A percentile compares a stretch with the other conserved stretches of the same genome.
Conservation (phyloP, 805 yeast genomes). For the Barnettozyma sucrosica region DNA sequence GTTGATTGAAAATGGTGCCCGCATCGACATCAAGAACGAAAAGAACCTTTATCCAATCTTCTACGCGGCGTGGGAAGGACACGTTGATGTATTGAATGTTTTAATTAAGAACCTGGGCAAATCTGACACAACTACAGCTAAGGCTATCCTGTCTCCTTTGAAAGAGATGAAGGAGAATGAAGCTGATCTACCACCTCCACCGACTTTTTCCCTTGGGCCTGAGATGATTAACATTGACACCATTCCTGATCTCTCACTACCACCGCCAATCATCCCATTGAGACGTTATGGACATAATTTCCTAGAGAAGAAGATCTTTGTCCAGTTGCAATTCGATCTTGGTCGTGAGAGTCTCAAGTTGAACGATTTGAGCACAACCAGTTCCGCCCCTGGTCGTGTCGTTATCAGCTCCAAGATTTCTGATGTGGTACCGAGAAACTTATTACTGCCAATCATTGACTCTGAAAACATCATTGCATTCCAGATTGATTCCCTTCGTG, state of each 20-base stretch:
- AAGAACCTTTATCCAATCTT: constrained; percentile 76
- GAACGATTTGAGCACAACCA: constrained; percentile 31
- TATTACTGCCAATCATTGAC: constrained; percentile 61
- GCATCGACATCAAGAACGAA: constrained; percentile 63
- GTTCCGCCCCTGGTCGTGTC: constrained; percentile 68
- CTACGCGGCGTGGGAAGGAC: constrained; percentile 94
- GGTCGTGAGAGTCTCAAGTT: constrained; percentile 40
- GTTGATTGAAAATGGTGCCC: constrained; percentile 69
- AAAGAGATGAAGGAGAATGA: constrained; percentile 13
- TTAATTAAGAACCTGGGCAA: constrained; percentile 37
- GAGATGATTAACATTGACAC: constrained; percentile 47
- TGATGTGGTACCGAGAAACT: constrained; percentile 83
- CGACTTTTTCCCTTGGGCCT: constrained; percentile 20
- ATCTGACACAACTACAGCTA: constrained; percentile 8
- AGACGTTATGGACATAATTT: constrained; percentile 95
- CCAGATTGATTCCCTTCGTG: constrained; percentile 73
- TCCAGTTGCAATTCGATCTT: constrained; percentile 65
- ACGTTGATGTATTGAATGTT: constrained; percentile 70
- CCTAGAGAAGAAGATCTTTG: constrained; percentile 79
- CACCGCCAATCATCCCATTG: constrained; percentile 94
- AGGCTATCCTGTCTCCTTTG: constrained; percentile 22
- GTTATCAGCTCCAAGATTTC: constrained; percentile 71
- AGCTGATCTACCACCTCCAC: constrained; percentile 12
- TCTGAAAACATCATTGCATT: constrained; percentile 66
- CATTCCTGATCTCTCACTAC: constrained; percentile 86